These are phyloP conservation scores for Closterium sp. DNA, from an alignment of 139 green algal species.

Conservation along the genomic window DNA sequence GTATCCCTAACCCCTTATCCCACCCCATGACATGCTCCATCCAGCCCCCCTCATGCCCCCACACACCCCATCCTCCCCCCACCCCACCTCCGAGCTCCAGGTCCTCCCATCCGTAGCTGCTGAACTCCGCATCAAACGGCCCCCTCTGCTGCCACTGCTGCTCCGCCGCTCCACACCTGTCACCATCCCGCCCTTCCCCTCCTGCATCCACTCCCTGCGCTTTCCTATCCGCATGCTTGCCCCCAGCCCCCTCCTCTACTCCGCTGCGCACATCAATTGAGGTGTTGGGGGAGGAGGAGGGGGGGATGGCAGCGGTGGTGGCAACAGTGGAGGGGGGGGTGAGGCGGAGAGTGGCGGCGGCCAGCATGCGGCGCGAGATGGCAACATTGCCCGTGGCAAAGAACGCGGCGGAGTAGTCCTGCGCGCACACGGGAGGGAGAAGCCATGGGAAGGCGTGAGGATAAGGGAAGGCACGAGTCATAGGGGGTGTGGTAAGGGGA, in stretches of 20 bases:
- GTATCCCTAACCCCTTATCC: no score
- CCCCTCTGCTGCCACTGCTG: background rate
- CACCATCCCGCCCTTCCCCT: background rate
- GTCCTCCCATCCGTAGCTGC: conserved; percentile 57
- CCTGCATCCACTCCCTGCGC: background rate
- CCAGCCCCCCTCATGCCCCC: no score
- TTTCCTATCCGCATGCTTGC: background rate
- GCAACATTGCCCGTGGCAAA: conserved; percentile 58
- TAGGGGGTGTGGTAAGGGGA: background rate
- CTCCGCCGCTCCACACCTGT: background rate
- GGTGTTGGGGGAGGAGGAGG: background rate
- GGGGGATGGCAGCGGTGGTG: background rate
- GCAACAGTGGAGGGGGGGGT: background rate
- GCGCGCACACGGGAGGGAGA: background rate
- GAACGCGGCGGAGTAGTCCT: conserved; percentile 57
- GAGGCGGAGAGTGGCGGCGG: background rate
- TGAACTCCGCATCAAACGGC: conserved; percentile 56
- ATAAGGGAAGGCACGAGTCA: background rate
- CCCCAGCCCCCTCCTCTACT: background rate
- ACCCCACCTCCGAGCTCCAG: conserved; percentile 52
- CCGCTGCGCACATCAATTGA: background rate
- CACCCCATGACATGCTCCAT: no score
- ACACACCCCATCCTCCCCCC: no score
- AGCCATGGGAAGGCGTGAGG: no score
- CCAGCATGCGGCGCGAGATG: conserved; percentile 36